These are phyloP conservation scores for Calycina herbarum DNA, from an alignment of 2,329 filamentous ascomycete genomes.

Conservation along the genomic window DNA sequence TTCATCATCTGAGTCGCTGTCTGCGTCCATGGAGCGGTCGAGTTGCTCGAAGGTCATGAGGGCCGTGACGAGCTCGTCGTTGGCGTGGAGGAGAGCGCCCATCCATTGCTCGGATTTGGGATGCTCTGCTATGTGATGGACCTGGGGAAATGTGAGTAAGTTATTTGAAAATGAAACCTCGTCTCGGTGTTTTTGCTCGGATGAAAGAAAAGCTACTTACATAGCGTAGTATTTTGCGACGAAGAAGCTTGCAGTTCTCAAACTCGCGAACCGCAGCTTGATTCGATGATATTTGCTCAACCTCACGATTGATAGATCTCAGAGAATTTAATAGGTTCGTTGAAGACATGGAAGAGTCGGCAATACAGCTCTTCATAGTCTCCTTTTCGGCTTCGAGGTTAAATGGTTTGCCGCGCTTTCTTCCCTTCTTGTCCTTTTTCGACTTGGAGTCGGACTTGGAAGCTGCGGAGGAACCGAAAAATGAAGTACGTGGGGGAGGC, in stretches of 20 bases:
- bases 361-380: constrained; percentile 83
- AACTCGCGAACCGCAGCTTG: constrained; percentile 72
- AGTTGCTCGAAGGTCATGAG: constrained; percentile 94
- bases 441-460: constrained; percentile 38
- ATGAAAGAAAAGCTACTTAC: constrained; percentile 43
- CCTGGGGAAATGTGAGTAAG: constrained; percentile 47
- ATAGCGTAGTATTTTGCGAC: constrained; percentile 83
- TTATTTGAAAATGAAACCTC: not conserved
- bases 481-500: constrained; percentile 19
- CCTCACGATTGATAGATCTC: constrained; percentile 87
- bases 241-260: constrained; percentile 80
- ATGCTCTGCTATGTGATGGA: constrained; percentile 69
- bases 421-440: constrained; percentile 45
- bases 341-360: constrained; percentile 84
- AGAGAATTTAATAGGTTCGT: constrained; percentile 87
- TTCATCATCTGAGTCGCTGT: constrained; percentile 70
- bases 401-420: constrained; percentile 66
- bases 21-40: constrained; percentile 78
- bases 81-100: constrained; percentile 85
- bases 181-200: no score
- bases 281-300: constrained; percentile 85
- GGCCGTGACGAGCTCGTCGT: constrained; percentile 91
- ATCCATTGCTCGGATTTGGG: constrained; percentile 81
- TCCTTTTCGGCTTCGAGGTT: constrained; percentile 86
- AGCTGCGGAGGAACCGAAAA: constrained; percentile 17